A percentile compares a stretch with the other conserved stretches of the same genome.
These are phyloP conservation scores for Capillidium heterosporum DNA, from an alignment of 371 early-diverging fungal genomes.

Conservation along the genomic window DNA sequence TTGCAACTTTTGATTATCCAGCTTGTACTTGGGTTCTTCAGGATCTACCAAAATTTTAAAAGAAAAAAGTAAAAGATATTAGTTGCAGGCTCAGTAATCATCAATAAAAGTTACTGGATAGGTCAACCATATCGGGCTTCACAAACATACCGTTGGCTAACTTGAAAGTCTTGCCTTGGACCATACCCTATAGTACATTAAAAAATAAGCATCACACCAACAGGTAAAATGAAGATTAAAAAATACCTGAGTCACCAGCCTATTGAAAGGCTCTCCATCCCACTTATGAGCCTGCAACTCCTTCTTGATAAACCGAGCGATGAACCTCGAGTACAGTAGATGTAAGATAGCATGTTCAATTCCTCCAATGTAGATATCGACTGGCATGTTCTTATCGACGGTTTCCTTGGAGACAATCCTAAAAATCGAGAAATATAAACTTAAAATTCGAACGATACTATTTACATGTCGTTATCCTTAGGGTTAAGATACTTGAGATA, in stretches of 20 bases:
- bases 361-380: slow-evolving; percentile 87
- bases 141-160: slow-evolving; percentile 60
- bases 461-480: slow-evolving; percentile 30
- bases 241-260: slow-evolving; percentile 56
- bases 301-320: slow-evolving; percentile 57
- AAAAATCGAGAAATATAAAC: not conserved
- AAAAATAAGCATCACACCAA: not conserved
- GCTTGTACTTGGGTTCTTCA: slow-evolving; percentile 29
- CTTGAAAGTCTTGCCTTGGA: slow-evolving; percentile 69
- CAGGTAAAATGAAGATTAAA: not conserved
- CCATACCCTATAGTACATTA: slow-evolving; percentile 58
- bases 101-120: slow-evolving; percentile 17
- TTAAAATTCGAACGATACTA: too few relatives aligned
- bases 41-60: slow-evolving; percentile 15
- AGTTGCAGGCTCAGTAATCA: too few relatives aligned
- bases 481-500: slow-evolving; percentile 71
- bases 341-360: slow-evolving; percentile 89
- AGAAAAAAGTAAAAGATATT: not conserved
- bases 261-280: slow-evolving; percentile 58
- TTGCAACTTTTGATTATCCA: slow-evolving; percentile 36
- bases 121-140: slow-evolving; percentile 53
- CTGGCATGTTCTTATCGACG: slow-evolving; percentile 50
- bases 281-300: slow-evolving; percentile 22
- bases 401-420: slow-evolving; percentile 37
- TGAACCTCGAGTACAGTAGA: slow-evolving; percentile 83